These are phyloP conservation scores for Lactifluus echinatus DNA, from an alignment of 768 basidiomycete species.

Conservation along the genomic window DNA sequence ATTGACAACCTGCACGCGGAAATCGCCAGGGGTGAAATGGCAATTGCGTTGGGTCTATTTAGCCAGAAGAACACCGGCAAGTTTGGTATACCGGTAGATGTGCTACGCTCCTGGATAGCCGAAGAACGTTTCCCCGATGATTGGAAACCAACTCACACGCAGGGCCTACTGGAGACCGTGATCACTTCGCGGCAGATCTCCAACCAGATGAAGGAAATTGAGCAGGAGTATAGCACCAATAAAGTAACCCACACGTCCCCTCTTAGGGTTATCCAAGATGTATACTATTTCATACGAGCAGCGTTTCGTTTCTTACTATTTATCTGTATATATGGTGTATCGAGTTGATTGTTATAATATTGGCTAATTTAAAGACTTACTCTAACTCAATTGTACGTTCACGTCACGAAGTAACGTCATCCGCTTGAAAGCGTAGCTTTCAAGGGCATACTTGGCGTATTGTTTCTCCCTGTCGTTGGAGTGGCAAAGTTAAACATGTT, in stretches of 20 bases:
- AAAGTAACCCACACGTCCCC: neutral
- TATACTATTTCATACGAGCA: neutral
- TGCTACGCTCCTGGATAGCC: slow-evolving; percentile 40
- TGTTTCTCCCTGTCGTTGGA: slow-evolving; percentile 22
- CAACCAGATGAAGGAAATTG: neutral
- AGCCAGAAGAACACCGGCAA: slow-evolving; percentile 4
- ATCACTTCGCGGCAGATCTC: neutral
- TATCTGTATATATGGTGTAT: neutral
- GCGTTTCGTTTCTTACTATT: neutral
- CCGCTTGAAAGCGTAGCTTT: slow-evolving; percentile 18
- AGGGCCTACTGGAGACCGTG: slow-evolving; percentile 8
- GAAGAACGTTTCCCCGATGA: slow-evolving; percentile 50
- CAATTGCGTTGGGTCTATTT: slow-evolving; percentile 32
- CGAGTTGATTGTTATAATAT: neutral
- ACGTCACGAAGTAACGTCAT: too few species aligned
- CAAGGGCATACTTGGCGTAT: slow-evolving; percentile 23
- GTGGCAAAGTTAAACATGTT: slow-evolving; percentile 26
- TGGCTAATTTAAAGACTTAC: too few species aligned
- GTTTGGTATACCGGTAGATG: slow-evolving; percentile 1
- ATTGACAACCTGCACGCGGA: slow-evolving; percentile 40
- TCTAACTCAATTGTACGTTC: too few species aligned
- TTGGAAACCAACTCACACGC: slow-evolving; percentile 30
- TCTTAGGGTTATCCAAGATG: neutral
- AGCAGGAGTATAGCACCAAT: neutral
- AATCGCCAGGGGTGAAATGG: slow-evolving; percentile 51